These are phyloP conservation scores for Byssoonygena ceratinophila DNA, from an alignment of 2,329 filamentous ascomycete genomes.

Conservation along the genomic window DNA sequence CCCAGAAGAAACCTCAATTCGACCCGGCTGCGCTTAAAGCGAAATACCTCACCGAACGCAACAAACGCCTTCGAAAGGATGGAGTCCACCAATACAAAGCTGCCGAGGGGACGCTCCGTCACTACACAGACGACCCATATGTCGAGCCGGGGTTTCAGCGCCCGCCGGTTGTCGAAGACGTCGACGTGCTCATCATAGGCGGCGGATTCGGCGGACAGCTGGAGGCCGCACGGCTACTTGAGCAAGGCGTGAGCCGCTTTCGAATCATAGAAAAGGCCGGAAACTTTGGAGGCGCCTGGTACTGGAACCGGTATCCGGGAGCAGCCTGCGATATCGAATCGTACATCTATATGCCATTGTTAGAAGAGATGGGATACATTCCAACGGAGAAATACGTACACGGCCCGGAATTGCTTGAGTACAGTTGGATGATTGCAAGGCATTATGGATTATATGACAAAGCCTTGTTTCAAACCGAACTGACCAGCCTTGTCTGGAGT, in stretches of 20 bases:
- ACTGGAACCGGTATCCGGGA: slow-evolving; percentile 42
- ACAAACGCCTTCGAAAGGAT: slow-evolving; percentile 13
- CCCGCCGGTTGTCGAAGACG: slow-evolving; percentile 4
- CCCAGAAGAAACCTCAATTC: not conserved
- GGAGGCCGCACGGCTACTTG: slow-evolving; percentile 28
- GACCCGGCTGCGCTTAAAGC: slow-evolving; percentile 7
- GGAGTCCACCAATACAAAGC: slow-evolving; percentile 14
- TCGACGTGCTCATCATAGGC: slow-evolving; percentile 30
- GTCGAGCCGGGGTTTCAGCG: slow-evolving; percentile 6
- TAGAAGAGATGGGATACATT: slow-evolving; percentile 52
- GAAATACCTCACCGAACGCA: slow-evolving; percentile 12
- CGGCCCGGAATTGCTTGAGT: slow-evolving; percentile 38
- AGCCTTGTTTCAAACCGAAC: slow-evolving; percentile 41
- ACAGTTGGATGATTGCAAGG: slow-evolving; percentile 38
- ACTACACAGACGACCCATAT: slow-evolving; percentile 8
- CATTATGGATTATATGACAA: slow-evolving; percentile 35
- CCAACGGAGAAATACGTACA: slow-evolving; percentile 43
- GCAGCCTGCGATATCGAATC: slow-evolving; percentile 49
- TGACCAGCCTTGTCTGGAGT: slow-evolving; percentile 40
- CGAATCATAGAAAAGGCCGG: slow-evolving; percentile 36
- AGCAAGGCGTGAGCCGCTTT: slow-evolving; percentile 25
- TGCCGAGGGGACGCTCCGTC: not conserved
- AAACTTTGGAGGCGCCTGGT: slow-evolving; percentile 41
- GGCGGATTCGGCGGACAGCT: slow-evolving; percentile 39
- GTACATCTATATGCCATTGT: slow-evolving; percentile 50